Evolutionary conservation across 768 basidiomycete genomes (phyloP).

Genomic region (Suillus hirtellus): DNA sequence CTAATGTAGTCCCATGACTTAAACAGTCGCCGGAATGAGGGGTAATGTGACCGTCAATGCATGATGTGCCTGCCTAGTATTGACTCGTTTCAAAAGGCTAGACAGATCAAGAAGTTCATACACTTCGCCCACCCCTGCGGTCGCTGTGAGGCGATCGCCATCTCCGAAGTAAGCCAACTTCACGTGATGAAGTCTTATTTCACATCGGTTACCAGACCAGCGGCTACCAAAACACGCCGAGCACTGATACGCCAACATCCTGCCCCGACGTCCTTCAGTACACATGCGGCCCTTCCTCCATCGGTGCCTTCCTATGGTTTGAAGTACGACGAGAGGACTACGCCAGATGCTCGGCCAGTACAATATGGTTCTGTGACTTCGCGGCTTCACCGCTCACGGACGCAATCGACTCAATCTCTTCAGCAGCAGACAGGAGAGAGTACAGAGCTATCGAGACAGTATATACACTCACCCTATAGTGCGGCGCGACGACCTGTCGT

Average conservation of each 20-base stretch:
- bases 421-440: background rate
- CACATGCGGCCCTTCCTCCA: too few relatives aligned
- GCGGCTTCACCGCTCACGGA: background rate
- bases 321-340: background rate
- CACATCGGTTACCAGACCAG: background rate
- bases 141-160: constrained; percentile 4
- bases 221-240: background rate
- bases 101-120: background rate
- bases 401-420: background rate
- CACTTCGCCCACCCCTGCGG: background rate
- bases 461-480: background rate
- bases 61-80: background rate
- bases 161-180: constrained; percentile 3
- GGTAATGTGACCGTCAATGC: background rate
- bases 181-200: background rate
- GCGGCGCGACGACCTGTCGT: background rate
- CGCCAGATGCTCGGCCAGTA: background rate
- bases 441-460: background rate
- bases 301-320: background rate
- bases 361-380: background rate
- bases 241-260: background rate
- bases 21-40: background rate
- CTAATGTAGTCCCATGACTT: background rate
- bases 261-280: background rate
- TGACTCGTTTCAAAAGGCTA: background rate